Base-by-base conservation (phyloP, 2,329 filamentous ascomycete genomes). In the Aspergillus floridensis region DNA sequence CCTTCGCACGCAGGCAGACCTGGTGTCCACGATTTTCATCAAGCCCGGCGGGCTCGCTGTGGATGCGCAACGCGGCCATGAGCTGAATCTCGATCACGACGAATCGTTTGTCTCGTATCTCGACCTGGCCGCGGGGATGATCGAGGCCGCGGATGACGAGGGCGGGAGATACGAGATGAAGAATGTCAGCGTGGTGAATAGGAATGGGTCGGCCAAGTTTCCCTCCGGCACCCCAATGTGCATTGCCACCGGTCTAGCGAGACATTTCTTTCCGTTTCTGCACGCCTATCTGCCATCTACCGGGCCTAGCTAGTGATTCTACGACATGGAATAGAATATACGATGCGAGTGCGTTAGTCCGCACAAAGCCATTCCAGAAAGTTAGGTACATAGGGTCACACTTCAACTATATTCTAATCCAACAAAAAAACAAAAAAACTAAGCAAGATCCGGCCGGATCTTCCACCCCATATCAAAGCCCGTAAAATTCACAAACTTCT, bases 91-190 rank as follows among this genome's bases (percentile, higher is more conserved):
- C 12, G 53, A 54, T 21, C 16, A 53, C 14, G 47, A 59, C 26
- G 49, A 59, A 44, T 53, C 53, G 3, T 57, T 57, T 8, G 49
- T 61, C 11, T 56, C 56, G 5, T 61, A 59, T 19, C 41, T 59
- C 12, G 59, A 61, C 48, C 31, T 61, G 14, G 59, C 59, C 7
- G 59, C 59, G 32, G 59, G 31, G 3, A 61, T 61, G 59, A 44
- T 61, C 4, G 59, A 61, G 44, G 53, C 57, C 1, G 59, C 49
- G 2, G 35, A 59, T 24, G 53, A 54, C 7, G 11, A 12, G 10
- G 46, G 53, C 12, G 57, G 49, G 7, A n/a, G 12, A 8, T 61
- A 59, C 38, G 49, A 57, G 31, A 41, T 59, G 14, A 41, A 19
- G 48, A 61, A 61, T 51, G 57, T 61, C 16, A 48, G 57, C 3